Conservation (phyloP, 2,329 filamentous ascomycete species). For the Verticillium nonalfalfae region DNA sequence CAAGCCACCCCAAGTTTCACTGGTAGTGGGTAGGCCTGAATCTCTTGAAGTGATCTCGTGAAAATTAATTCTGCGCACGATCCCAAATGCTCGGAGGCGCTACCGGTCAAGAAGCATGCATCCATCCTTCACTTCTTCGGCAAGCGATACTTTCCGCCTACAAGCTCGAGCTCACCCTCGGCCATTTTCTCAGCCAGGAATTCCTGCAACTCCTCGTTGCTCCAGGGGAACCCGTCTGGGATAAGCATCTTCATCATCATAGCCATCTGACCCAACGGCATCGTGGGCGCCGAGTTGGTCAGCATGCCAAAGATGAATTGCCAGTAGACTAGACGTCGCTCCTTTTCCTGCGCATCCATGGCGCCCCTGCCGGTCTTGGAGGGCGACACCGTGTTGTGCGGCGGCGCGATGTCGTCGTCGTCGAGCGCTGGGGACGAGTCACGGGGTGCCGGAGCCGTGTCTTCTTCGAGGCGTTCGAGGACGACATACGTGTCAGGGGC, state of each 20-base stretch:
- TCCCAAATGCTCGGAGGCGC: too few relatives aligned
- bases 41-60: too few relatives aligned
- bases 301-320: slow-evolving; percentile 94
- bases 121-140: slow-evolving; percentile 42
- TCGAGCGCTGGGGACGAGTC: slow-evolving; percentile 15
- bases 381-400: slow-evolving; percentile 24
- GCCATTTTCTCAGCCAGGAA: slow-evolving; percentile 75
- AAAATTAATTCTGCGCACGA: too few relatives aligned
- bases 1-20: neutral
- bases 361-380: slow-evolving; percentile 36
- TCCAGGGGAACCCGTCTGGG: slow-evolving; percentile 81
- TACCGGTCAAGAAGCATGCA: too few relatives aligned
- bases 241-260: slow-evolving; percentile 97
- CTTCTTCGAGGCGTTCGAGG: slow-evolving; percentile 54
- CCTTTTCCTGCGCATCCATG: slow-evolving; percentile 59
- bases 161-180: slow-evolving; percentile 62
- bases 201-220: slow-evolving; percentile 78
- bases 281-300: slow-evolving; percentile 76
- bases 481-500: slow-evolving; percentile 55
- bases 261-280: slow-evolving; percentile 74
- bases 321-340: slow-evolving; percentile 65
- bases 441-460: slow-evolving; percentile 21
- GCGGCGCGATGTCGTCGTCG: slow-evolving; percentile 13
- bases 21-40: neutral
- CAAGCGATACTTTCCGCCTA: slow-evolving; percentile 64